phyloP scores from a whole-genome alignment of 2,329 filamentous ascomycete genomes.

The Neophaeococcomyces mojaviensis region DNA sequence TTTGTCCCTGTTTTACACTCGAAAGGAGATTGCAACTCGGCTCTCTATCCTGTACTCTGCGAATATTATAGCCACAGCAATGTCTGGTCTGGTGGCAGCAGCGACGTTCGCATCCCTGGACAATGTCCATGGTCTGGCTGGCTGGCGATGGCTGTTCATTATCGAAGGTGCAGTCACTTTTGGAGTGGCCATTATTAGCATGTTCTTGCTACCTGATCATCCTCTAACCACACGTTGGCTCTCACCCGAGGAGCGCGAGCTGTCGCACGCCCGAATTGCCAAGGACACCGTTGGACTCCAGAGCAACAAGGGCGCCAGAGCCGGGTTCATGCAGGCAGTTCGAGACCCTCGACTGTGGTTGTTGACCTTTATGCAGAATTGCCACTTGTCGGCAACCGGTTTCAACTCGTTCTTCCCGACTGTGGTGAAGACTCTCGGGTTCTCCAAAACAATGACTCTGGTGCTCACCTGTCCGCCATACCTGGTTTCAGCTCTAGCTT shows the following conservation, averaged over 20 bases:
- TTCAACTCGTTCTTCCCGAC: conserved; percentile 61
- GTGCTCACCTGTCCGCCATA: conserved; percentile 44
- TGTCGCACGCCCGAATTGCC: conserved; percentile 34
- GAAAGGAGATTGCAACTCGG: no score
- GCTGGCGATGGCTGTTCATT: no score
- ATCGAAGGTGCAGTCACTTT: no score
- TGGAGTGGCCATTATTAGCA: no score
- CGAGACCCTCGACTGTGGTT: conserved; percentile 1
- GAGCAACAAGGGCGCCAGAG: conserved; percentile 18
- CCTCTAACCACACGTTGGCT: conserved; percentile 32
- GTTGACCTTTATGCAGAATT: conserved; percentile 4
- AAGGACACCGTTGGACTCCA: conserved; percentile 6
- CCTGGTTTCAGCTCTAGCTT: conserved; percentile 33
- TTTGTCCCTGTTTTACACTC: no score
- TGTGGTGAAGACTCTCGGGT: conserved; percentile 58
- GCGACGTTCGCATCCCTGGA: no score
- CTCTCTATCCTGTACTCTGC: no score
- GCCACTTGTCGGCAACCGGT: conserved; percentile 45
- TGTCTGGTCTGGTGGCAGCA: no score
- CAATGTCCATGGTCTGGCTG: no score
- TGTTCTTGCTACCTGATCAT: conserved; percentile 30
- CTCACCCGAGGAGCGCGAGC: conserved; percentile 28
- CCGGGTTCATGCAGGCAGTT: conserved; percentile 20
- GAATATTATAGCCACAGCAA: no score
- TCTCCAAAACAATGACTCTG: conserved; percentile 31